Conservation (phyloP, 345 rosid species). For the Murraya paniculata region DNA sequence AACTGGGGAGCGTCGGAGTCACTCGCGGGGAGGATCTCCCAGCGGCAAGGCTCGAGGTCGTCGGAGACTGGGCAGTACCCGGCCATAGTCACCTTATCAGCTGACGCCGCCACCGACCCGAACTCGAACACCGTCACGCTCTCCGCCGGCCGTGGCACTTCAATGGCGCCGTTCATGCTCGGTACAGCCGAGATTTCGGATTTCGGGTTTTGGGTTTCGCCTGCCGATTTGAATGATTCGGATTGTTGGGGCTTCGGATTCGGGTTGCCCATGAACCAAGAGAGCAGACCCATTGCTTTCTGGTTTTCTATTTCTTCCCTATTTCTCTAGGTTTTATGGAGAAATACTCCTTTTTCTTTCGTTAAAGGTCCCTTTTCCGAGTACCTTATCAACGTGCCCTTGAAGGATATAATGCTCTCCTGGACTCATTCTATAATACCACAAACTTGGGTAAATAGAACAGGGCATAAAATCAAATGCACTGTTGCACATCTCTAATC, state of each 20-base stretch:
- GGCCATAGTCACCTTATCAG: slow-evolving; percentile 82
- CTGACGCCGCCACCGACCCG: slow-evolving; percentile 68
- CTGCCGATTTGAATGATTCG: slow-evolving; percentile 22
- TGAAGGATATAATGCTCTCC: no score
- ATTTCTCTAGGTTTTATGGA: not conserved
- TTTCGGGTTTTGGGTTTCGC: slow-evolving; percentile 9
- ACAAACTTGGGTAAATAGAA: no score
- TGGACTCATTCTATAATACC: no score
- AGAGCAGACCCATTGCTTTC: slow-evolving; percentile 67
- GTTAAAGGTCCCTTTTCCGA: no score
- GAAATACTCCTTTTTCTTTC: not conserved
- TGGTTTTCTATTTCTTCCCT: not conserved
- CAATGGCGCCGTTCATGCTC: slow-evolving; percentile 87
- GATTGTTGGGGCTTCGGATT: slow-evolving; percentile 38
- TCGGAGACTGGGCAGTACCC: slow-evolving; percentile 94
- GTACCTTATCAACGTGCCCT: no score
- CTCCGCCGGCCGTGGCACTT: slow-evolving; percentile 62
- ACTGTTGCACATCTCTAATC: no score
- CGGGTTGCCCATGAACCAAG: slow-evolving; percentile 69
- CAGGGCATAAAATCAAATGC: no score
- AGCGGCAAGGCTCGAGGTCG: slow-evolving; percentile 90
- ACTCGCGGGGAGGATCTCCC: slow-evolving; percentile 77
- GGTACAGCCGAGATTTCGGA: slow-evolving; percentile 30
- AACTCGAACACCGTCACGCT: slow-evolving; percentile 88
- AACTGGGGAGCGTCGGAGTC: slow-evolving; percentile 82